Percentiles rank a stretch among this genome's conserved stretches.
Evolutionary conservation across 192 early-diverging fungal species (phyloP).

Genomic region (Allomyces javanicus): DNA sequence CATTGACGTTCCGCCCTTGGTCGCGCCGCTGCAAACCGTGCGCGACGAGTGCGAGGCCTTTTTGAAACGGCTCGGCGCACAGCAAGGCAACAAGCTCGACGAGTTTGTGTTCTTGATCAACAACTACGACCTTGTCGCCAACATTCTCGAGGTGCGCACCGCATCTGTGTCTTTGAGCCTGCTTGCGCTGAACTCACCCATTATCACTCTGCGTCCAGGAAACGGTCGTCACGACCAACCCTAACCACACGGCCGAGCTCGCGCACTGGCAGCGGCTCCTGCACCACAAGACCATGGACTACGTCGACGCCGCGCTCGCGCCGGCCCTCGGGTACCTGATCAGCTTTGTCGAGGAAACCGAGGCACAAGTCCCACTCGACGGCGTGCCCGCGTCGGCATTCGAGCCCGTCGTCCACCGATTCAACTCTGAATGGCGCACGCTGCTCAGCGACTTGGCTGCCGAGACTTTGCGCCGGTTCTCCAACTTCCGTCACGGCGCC

Average conservation of each 20-base stretch:
- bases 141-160: constrained; percentile 46
- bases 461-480: constrained; percentile 74
- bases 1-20: constrained; percentile 32
- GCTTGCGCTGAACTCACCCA: neutral
- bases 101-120: constrained; percentile 76
- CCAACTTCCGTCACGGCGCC: constrained; percentile 89
- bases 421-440: constrained; percentile 61
- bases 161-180: no score
- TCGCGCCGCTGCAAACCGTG: constrained; percentile 37
- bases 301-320: constrained; percentile 74
- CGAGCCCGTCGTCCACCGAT: constrained; percentile 45
- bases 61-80: constrained; percentile 49
- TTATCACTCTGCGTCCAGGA: constrained; percentile 14
- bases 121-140: constrained; percentile 75
- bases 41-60: constrained; percentile 59
- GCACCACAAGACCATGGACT: constrained; percentile 46
- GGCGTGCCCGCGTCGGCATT: constrained; percentile 11
- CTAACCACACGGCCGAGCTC: constrained; percentile 10
- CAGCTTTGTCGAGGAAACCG: constrained; percentile 51
- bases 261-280: constrained; percentile 39
- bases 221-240: neutral
- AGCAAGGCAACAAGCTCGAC: constrained; percentile 44
- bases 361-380: constrained; percentile 13
- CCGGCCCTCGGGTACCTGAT: constrained; percentile 62
- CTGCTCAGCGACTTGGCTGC: constrained; percentile 58